These are phyloP conservation scores for Hypoxylon cercidicola DNA, from an alignment of 495 filamentous ascomycete species.

Conservation along the genomic window DNA sequence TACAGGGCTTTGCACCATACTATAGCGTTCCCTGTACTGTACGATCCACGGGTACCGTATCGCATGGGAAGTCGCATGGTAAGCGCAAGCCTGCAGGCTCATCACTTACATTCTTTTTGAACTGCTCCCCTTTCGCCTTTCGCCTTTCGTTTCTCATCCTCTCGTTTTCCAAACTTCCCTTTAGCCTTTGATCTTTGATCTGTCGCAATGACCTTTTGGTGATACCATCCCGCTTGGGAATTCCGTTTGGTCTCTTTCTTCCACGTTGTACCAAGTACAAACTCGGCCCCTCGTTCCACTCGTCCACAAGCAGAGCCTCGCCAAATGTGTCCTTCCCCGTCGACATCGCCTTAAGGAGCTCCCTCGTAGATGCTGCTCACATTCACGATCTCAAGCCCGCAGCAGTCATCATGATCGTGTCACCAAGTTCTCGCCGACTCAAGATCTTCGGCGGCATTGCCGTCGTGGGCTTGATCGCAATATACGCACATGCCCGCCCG, in stretches of 20 bases:
- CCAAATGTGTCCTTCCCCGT: constrained; percentile 20
- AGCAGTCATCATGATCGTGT: constrained; percentile 37
- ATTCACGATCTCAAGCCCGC: constrained; percentile 1
- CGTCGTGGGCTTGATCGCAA: constrained; percentile 30
- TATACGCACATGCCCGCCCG: constrained; percentile 34
- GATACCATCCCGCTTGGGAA: constrained; percentile 24
- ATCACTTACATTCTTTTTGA: constrained; percentile 15
- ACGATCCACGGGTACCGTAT: too few relatives aligned
- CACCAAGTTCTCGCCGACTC: constrained; percentile 41
- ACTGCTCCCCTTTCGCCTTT: background rate
- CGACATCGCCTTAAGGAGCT: constrained; percentile 7
- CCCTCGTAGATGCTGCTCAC: constrained; percentile 18
- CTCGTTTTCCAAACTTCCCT: background rate
- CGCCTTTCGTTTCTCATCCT: background rate
- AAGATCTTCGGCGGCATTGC: constrained; percentile 36
- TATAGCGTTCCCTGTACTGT: too few relatives aligned
- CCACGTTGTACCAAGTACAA: too few relatives aligned
- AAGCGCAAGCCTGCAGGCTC: constrained; percentile 8
- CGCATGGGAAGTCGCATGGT: too few relatives aligned
- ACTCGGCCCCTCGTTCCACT: background rate
- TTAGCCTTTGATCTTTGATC: constrained; percentile 7
- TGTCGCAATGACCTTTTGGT: constrained; percentile 14
- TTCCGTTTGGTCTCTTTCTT: constrained; percentile 18
- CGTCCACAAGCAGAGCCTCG: background rate
- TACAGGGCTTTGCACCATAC: background rate